phyloP scores from a whole-genome alignment of 305 asterid genomes.

The Fraxinus baroniana region DNA sequence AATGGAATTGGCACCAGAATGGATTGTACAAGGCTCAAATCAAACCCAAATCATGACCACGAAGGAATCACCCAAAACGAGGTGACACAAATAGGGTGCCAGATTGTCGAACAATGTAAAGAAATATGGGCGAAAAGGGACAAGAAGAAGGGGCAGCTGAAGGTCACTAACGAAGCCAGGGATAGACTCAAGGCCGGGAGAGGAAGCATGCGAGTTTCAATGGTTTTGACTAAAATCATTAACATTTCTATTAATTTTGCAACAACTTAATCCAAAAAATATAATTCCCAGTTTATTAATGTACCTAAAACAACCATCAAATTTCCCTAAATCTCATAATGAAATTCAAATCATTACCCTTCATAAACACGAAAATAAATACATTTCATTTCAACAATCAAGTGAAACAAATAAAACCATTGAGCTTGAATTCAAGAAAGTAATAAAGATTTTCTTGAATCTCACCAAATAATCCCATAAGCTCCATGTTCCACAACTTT shows the following conservation, averaged over 20 bases:
- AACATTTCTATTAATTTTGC: background rate
- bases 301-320: background rate
- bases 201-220: background rate
- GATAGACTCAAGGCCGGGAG: too few species aligned
- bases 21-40: too few species aligned
- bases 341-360: background rate
- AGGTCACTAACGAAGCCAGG: too few species aligned
- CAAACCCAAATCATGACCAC: too few species aligned
- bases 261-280: conserved; percentile 2
- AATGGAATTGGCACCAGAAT: too few species aligned
- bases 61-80: too few species aligned
- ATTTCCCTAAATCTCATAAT: background rate
- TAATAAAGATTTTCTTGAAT: background rate
- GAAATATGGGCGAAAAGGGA: too few species aligned
- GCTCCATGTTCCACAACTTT: conserved; percentile 75
- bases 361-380: background rate
- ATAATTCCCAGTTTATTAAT: background rate
- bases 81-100: too few species aligned
- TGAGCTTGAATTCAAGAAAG: background rate
- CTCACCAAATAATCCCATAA: conserved; percentile 68
- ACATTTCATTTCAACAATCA: background rate
- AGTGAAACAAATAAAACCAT: background rate
- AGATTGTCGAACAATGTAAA: too few species aligned
- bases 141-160: too few species aligned
- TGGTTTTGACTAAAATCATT: background rate